Conservation (phyloP, 371 early-diverging fungal genomes). For the Mortierella sp. region DNA sequence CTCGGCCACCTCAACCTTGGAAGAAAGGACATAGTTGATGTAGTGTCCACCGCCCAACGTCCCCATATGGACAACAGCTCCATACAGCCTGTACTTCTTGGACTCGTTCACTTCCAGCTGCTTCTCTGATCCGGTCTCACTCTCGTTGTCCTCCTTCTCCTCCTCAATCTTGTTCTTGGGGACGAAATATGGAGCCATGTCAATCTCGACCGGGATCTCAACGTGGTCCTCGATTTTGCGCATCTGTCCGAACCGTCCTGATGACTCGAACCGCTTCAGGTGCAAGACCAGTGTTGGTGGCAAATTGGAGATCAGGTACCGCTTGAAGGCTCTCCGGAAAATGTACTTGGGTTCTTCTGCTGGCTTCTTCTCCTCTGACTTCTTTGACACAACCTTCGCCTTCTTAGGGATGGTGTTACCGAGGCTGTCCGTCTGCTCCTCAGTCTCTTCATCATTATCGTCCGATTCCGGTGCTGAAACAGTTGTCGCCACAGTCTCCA, state of each 20-base stretch:
- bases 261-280: conserved; percentile 72
- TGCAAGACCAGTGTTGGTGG: conserved; percentile 69
- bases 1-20: conserved; percentile 38
- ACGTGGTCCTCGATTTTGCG: conserved; percentile 62
- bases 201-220: conserved; percentile 62
- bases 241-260: conserved; percentile 40
- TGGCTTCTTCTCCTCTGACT: not conserved
- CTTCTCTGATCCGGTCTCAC: conserved; percentile 25
- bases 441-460: not conserved
- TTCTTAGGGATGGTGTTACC: conserved; percentile 26
- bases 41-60: conserved; percentile 86
- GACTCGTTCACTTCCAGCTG: conserved; percentile 10
- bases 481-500: not conserved
- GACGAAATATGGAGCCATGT: conserved; percentile 65
- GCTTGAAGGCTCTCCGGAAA: conserved; percentile 55
- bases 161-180: conserved; percentile 55
- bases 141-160: conserved; percentile 24
- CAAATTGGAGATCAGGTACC: conserved; percentile 54
- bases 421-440: conserved; percentile 16
- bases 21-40: conserved; percentile 66
- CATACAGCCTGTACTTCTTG: conserved; percentile 76
- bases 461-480: not conserved
- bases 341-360: conserved; percentile 29
- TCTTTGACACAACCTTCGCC: not conserved
- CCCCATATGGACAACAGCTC: conserved; percentile 84